Evolutionary conservation across 2,329 filamentous ascomycete genomes (phyloP).

Genomic region (Ophiostoma ips): DNA sequence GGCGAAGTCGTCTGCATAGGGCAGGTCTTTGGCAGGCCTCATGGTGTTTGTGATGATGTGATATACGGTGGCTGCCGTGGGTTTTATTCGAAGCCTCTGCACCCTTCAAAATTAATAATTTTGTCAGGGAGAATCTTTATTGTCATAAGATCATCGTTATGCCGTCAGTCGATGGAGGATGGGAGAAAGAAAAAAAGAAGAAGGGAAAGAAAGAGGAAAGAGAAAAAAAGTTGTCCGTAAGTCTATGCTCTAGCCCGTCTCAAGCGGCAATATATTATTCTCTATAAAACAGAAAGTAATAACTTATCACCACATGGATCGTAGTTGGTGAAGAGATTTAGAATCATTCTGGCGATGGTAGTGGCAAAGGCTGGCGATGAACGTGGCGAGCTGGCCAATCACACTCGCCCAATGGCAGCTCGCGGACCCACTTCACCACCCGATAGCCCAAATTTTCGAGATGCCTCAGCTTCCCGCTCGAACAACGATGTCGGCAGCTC

Average conservation of each 20-base stretch:
- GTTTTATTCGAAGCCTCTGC: background rate
- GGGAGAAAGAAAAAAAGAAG: no score
- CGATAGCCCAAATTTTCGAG: conserved; percentile 7
- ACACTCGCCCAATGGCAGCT: background rate
- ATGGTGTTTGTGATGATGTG: conserved; percentile 6
- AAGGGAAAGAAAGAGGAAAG: background rate
- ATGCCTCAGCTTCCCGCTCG: background rate
- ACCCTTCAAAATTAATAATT: no score
- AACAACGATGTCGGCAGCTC: background rate
- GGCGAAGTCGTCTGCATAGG: conserved; percentile 55
- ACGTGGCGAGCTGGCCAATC: conserved; percentile 2
- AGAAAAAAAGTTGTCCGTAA: background rate
- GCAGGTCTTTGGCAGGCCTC: conserved; percentile 34
- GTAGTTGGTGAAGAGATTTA: conserved; percentile 5
- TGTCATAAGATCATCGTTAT: no score
- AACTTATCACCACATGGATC: no score
- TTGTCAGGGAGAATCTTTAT: no score
- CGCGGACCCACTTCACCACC: background rate
- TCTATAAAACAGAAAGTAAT: background rate
- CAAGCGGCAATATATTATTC: no score
- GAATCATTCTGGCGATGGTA: background rate
- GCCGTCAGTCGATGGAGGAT: no score
- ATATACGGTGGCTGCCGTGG: background rate
- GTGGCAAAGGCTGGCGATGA: conserved; percentile 2
- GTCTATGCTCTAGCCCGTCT: no score